Evolutionary conservation across 108 stramenopile genomes (phyloP), one percentile per base, ranked within the genome.

Genomic region (Cyclotella choctawhatcheeana): DNA sequence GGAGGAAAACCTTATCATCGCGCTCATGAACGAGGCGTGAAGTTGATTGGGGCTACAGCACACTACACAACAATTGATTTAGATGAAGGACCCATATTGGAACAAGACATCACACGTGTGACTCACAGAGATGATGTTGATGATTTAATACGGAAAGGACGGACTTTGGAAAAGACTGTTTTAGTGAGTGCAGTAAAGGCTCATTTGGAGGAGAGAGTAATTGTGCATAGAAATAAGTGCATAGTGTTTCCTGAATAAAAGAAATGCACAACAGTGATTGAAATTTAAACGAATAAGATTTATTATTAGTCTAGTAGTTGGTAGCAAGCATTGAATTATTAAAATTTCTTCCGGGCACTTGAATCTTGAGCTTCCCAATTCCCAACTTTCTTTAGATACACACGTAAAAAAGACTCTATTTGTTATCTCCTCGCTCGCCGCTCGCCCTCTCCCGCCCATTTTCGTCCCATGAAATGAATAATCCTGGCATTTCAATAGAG

Each of bases 11-110:
- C 94, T 5, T 89, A 95, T 71, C 89, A 91, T 47, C 69, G 74
- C 26, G 94, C 94, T 1, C 84, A 88, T 59, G 91, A 91, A 34
- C 84, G 94, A 27, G 94, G 94, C 14, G 94, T 95, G 10, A 95
- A 95, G 69, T 68, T 95, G 35, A 89, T 95, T 56, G 94, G 94
- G 14, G 94, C 94, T 7, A 93, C 94, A 26, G 88, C 89, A 4
- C 89, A 93, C 54, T 90, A 88, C 60, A 76, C 90, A 0, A 95
- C 94, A 2, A 59, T 69, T 18, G 86, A 92, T 68, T 73, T 95
- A 47, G 94, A 93, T 64, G 86, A 91, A 10, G 94, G 92, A 4
- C 92, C 94, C 0, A 95, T 95, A 64, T 88, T 95, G 25, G 92
- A 91, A 47, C 94, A 95, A 75, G 78, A 83, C 60, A 60, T 71